Evolutionary conservation across 306 rosid species (phyloP).

Genomic region (Pueraria montana): DNA sequence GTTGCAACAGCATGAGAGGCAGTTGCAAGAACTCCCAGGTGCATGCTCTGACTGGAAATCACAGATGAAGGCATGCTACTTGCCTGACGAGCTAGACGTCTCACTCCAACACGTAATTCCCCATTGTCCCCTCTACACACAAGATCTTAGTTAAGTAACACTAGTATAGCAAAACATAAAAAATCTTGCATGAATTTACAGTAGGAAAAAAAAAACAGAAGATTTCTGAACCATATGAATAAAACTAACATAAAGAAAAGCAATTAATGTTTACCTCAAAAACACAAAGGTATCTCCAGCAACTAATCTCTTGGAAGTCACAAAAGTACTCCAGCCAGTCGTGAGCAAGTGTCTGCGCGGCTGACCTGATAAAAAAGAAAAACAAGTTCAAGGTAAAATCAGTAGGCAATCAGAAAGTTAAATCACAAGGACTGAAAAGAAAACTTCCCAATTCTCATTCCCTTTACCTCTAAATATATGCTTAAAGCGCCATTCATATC

Average conservation of each 20-base stretch:
- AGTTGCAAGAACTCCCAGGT: constrained; percentile 95
- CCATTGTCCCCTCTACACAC: constrained; percentile 76
- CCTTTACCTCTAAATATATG: constrained; percentile 91
- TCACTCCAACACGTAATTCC: constrained; percentile 89
- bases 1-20: constrained; percentile 95
- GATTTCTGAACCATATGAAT: constrained; percentile 26
- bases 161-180: constrained; percentile 19
- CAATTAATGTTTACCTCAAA: constrained; percentile 62
- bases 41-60: constrained; percentile 97
- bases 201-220: background rate
- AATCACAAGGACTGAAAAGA: constrained; percentile 34
- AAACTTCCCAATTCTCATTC: background rate
- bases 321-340: constrained; percentile 98
- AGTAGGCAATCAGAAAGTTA: constrained; percentile 12
- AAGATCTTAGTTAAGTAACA: constrained; percentile 45
- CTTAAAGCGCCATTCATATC: constrained; percentile 94
- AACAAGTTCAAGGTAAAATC: constrained; percentile 31
- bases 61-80: constrained; percentile 93
- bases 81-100: constrained; percentile 85
- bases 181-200: background rate
- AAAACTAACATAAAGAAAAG: constrained; percentile 4
- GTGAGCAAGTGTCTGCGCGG: constrained; percentile 97
- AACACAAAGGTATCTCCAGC: constrained; percentile 96
- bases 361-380: constrained; percentile 72
- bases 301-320: constrained; percentile 89